Evolutionary conservation across 2,329 filamentous ascomycete species (phyloP).

Genomic region (Leptosphaerulina australis): DNA sequence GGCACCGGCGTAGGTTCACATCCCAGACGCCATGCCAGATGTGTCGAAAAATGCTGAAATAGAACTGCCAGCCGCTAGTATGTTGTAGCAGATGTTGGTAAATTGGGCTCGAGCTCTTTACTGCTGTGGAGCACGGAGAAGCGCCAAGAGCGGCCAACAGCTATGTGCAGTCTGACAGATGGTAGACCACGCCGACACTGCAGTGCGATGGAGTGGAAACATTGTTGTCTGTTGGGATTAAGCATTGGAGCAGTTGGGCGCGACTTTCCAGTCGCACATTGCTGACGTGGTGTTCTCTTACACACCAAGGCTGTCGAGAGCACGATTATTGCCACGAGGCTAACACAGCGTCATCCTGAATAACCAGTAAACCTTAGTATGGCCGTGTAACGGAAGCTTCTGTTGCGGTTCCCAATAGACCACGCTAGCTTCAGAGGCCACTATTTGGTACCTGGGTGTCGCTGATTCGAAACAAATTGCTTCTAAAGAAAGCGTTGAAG

Average conservation of each 20-base stretch:
- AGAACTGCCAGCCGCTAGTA: constrained; percentile 23
- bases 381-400: background rate
- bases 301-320: background rate
- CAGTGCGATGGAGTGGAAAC: constrained; percentile 1
- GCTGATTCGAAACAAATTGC: constrained; percentile 21
- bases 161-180: constrained; percentile 23
- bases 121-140: constrained; percentile 21
- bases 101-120: constrained; percentile 19
- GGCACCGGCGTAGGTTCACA: constrained; percentile 16
- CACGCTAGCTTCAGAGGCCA: background rate
- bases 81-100: constrained; percentile 27
- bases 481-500: constrained; percentile 32
- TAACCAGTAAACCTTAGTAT: background rate
- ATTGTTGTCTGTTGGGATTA: constrained; percentile 1
- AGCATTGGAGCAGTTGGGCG: background rate
- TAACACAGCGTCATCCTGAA: background rate
- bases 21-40: constrained; percentile 17
- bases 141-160: constrained; percentile 21
- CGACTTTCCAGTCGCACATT: background rate
- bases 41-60: constrained; percentile 16
- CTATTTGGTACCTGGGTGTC: constrained; percentile 9
- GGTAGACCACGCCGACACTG: constrained; percentile 20
- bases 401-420: constrained; percentile 8
- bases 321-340: background rate
- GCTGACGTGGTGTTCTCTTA: background rate